These are phyloP conservation scores for Exophiala alcalophila DNA, from an alignment of 2,329 filamentous ascomycete genomes.

Conservation along the genomic window DNA sequence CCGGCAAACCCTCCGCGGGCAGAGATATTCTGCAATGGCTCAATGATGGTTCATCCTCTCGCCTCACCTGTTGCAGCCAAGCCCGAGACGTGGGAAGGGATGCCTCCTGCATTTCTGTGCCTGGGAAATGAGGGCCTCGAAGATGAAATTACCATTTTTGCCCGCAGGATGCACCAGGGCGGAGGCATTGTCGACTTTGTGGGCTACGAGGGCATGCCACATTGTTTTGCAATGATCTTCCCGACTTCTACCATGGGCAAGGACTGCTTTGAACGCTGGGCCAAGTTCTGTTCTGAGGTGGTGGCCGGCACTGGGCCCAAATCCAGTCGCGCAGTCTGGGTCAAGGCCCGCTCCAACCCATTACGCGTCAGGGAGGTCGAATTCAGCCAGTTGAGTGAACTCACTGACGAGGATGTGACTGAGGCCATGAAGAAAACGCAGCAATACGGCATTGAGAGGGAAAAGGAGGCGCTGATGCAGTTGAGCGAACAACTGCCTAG, in stretches of 20 bases:
- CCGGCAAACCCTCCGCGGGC: constrained; percentile 42
- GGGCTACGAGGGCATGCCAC: constrained; percentile 47
- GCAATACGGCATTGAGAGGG: constrained; percentile 37
- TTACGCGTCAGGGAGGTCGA: constrained; percentile 33
- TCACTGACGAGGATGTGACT: constrained; percentile 40
- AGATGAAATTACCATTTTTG: constrained; percentile 42
- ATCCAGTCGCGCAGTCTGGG: constrained; percentile 30
- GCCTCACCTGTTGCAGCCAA: constrained; percentile 40
- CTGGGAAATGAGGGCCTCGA: constrained; percentile 43
- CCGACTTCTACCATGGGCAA: constrained; percentile 44
- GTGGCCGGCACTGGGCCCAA: constrained; percentile 32
- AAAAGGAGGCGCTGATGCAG: constrained; percentile 35
- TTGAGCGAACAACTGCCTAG: constrained; percentile 32
- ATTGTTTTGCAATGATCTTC: constrained; percentile 57
- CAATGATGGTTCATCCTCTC: constrained; percentile 40
- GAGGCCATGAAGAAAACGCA: constrained; percentile 32
- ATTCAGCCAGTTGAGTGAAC: constrained; percentile 35
- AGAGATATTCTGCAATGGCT: constrained; percentile 42
- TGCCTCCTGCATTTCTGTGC: constrained; percentile 43
- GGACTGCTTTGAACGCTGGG: constrained; percentile 56
- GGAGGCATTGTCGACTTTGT: constrained; percentile 40
- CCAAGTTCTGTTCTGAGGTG: constrained; percentile 49
- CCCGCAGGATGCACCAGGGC: constrained; percentile 40
- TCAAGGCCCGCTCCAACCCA: constrained; percentile 34
- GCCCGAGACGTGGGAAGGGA: constrained; percentile 40